A percentile compares a stretch with the other conserved stretches of the same genome.
phyloP scores from a whole-genome alignment of 148 eudicot genomes.

The Fagopyrum homotropicum region DNA sequence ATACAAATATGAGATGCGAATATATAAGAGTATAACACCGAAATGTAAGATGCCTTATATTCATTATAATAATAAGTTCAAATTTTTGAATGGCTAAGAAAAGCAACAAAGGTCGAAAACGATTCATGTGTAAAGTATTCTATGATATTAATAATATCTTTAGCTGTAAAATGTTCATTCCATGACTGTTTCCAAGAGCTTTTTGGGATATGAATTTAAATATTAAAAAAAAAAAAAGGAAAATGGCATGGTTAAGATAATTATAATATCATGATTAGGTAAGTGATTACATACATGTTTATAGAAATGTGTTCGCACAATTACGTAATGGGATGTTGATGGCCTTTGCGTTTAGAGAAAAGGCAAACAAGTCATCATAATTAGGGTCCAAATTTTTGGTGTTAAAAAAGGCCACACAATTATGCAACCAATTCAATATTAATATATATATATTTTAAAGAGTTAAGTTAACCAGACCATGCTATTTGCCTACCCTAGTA shows the following conservation, averaged over 20 bases:
- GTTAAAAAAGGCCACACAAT: neutral
- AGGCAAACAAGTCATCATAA: neutral
- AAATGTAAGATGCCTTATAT: neutral
- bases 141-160: neutral
- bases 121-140: neutral
- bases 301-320: neutral
- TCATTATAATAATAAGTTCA: neutral
- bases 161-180: neutral
- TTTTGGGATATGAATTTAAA: no score
- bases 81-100: neutral
- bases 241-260: no score
- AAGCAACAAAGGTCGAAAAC: neutral
- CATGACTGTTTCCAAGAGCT: neutral
- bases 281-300: no score
- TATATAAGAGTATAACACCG: neutral
- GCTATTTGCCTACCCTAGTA: conserved; percentile 3
- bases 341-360: conserved; percentile 8
- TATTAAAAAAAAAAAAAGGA: no score
- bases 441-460: neutral
- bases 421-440: neutral
- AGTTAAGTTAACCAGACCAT: conserved; percentile 1
- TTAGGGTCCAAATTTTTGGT: neutral
- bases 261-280: no score
- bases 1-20: neutral
- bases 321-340: neutral